Evolutionary conservation across 345 rosid species (phyloP), one percentile per base, ranked within the genome.

Genomic region (Lumnitzera littorea): DNA sequence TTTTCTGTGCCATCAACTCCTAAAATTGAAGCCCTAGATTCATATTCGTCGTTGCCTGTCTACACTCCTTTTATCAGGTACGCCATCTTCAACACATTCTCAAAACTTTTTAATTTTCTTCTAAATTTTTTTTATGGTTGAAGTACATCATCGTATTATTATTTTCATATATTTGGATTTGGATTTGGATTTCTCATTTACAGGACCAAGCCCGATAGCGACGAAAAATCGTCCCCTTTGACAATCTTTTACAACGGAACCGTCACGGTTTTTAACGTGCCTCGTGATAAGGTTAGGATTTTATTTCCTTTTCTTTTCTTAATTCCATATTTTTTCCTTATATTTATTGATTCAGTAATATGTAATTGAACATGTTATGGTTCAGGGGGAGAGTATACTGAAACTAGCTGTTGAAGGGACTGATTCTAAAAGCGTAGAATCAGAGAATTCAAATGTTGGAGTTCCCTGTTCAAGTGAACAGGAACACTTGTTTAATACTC

Each of bases 221-320:
- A 57, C 4, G 53, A 58, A 46, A 86, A 69, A 53, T 69, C 83
- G 0, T 80, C 82, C 62, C 96, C 99, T 7, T 54, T 94, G 81
- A 94, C 99, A 3, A 88, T 94, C n/a, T 90, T 94, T 68, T 94
- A 90, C 75, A 86, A 83, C 23, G 99, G 99, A 67, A 72, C 68
- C 11, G 97, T 94, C 23, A 55, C 84, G 5, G 82, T 86, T 25
- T 89, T 80, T 60, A 79, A 87, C 57, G 74, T 94, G 24, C 74
- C 86, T 62, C 80, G 50, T 17, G 76, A 78, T 53, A 90, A 80
- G 88, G 94, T 80, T 2, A 36, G 66, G 56, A 48, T 25, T 15
- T 3, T 16, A 14, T 31, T 16, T 20, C 20, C 15, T 31, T 6
- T 12, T 11, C 11, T 24, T 9, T 36, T 15, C 9, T 14, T 46